phyloP scores from a whole-genome alignment of 768 basidiomycete genomes.

The Multifurca ochricompacta region DNA sequence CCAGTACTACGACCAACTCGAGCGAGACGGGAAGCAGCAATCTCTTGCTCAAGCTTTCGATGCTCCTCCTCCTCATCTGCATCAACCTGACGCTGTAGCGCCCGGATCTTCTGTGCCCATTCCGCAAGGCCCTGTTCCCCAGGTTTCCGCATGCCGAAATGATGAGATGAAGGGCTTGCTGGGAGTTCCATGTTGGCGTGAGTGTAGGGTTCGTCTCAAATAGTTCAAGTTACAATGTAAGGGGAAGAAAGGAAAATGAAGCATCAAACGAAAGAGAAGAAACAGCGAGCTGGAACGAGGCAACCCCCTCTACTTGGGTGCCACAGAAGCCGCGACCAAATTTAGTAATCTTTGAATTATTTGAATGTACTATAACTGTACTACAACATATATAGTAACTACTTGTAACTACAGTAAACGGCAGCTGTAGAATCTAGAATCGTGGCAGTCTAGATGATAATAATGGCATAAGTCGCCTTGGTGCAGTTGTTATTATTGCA shows the following conservation, averaged over 20 bases:
- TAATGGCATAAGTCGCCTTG: constrained; percentile 28
- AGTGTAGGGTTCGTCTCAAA: not conserved
- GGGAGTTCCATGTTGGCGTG: constrained; percentile 20
- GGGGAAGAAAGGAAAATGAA: not conserved
- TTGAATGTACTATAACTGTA: not conserved
- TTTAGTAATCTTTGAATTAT: not conserved
- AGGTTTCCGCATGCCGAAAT: constrained; percentile 30
- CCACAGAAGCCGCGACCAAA: not conserved
- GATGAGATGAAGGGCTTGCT: constrained; percentile 12
- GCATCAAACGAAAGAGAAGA: too few relatives aligned
- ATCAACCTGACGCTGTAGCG: constrained; percentile 72
- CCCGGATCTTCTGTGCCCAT: constrained; percentile 76
- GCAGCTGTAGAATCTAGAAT: too few relatives aligned
- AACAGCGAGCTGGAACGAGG: too few relatives aligned
- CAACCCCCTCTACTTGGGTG: too few relatives aligned
- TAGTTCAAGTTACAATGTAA: not conserved
- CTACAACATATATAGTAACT: not conserved
- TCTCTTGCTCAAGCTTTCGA: constrained; percentile 51
- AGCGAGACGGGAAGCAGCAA: constrained; percentile 42
- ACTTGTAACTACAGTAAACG: not conserved
- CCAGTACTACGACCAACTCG: constrained; percentile 37
- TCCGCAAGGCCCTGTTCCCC: constrained; percentile 61
- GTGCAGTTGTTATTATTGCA: constrained; percentile 32
- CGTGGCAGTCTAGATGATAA: too few relatives aligned
- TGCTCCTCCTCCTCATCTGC: constrained; percentile 75